Evolutionary conservation across 306 rosid genomes (phyloP).

Genomic region (Sophora flavescens): DNA sequence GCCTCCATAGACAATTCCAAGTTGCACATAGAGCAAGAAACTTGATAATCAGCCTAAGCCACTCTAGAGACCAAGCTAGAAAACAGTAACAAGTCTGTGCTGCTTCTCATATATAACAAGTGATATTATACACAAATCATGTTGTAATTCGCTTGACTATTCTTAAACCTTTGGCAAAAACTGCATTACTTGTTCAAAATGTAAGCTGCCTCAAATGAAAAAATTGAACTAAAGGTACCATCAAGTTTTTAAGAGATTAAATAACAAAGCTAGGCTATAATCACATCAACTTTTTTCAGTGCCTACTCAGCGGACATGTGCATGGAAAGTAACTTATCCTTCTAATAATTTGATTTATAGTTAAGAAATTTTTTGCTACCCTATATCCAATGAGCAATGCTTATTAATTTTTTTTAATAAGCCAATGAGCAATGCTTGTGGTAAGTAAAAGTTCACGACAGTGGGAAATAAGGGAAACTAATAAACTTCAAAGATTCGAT

Average conservation of each 20-base stretch:
- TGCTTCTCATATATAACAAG: conserved; percentile 6
- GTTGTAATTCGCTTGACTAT: background rate
- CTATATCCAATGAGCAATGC: background rate
- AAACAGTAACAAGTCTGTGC: background rate
- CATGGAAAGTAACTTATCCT: conserved; percentile 6
- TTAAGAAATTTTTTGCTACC: background rate
- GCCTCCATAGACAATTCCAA: background rate
- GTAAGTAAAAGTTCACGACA: conserved; percentile 1
- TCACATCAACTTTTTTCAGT: background rate
- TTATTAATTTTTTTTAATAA: too few species aligned
- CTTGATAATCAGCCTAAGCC: background rate
- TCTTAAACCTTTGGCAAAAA: background rate
- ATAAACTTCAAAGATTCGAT: background rate
- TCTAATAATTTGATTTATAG: background rate
- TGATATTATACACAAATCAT: background rate
- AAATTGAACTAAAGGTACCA: background rate
- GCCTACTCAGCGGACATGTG: background rate
- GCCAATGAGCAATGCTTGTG: background rate
- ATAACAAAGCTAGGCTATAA: background rate
- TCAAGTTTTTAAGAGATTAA: background rate
- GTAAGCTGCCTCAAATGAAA: background rate
- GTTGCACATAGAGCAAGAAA: conserved; percentile 1
- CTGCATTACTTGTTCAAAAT: background rate
- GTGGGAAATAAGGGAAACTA: conserved; percentile 6
- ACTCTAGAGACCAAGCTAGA: background rate